Conservation (phyloP, 1,139 yeast genomes). For the Hansenula anomala region DNA sequence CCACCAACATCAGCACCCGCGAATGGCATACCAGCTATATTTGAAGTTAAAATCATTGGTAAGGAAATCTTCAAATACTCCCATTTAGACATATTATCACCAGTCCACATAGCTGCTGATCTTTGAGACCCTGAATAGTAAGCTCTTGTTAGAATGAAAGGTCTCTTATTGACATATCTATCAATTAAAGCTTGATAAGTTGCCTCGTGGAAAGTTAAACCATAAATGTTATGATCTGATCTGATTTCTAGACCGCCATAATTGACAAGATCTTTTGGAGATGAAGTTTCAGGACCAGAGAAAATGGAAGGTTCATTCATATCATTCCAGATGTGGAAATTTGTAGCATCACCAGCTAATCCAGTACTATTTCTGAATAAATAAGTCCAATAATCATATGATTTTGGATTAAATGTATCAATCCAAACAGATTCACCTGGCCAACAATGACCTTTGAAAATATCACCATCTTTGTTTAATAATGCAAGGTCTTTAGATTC, state of each 20-base stretch:
- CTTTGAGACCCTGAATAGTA: constrained; percentile 90
- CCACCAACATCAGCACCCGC: constrained; percentile 98
- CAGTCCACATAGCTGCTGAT: constrained; percentile 95
- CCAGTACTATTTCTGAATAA: constrained; percentile 36
- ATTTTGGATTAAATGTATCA: constrained; percentile 68
- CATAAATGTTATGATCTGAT: constrained; percentile 82
- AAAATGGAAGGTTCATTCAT: constrained; percentile 98
- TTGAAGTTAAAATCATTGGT: constrained; percentile 83
- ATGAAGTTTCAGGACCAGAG: constrained; percentile 89
- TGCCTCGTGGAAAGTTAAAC: constrained; percentile 73
- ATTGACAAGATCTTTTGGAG: constrained; percentile 78
- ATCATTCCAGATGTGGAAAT: constrained; percentile 91
- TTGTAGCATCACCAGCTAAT: constrained; percentile 48
- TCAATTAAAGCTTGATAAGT: constrained; percentile 62
- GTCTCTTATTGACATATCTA: constrained; percentile 58
- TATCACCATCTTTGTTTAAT: constrained; percentile 39
- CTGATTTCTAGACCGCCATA: constrained; percentile 85
- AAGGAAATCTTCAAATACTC: constrained; percentile 73
- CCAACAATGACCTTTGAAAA: constrained; percentile 92
- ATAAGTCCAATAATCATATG: constrained; percentile 56
- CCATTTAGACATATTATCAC: constrained; percentile 95
- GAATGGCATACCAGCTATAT: constrained; percentile 85
- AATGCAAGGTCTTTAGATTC: constrained; percentile 37
- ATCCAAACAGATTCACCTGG: constrained; percentile 97
- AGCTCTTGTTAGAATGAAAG: constrained; percentile 85